Base-by-base conservation (phyloP, 2,329 filamentous ascomycete genomes). In the Aspergillus vadensis region DNA sequence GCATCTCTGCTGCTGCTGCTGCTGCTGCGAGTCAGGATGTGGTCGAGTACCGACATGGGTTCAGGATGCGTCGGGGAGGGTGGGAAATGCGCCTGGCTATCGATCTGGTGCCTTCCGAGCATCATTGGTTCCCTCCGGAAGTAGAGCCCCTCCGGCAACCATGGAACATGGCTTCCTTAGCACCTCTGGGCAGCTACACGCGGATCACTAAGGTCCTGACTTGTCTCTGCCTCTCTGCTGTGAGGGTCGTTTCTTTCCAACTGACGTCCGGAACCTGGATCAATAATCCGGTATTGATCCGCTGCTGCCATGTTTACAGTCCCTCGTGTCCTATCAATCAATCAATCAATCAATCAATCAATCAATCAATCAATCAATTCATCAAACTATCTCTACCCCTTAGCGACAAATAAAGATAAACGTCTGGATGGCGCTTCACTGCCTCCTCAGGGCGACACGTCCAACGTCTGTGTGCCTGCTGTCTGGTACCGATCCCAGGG, bases 81-180 rank as follows among this genome's bases (percentile, higher is more conserved):
- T 17, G 23, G 14, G 44, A 48, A 49, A 48, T 27, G 23, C 47
- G 23, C 36, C 39, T 38, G 27, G 23, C 27, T 39, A 54, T 27
- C 39, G 43, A 47, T 41, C 36, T 53, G 30, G 19, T 14, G 3
- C 48, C 23, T 36, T 36, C 48, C 36, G 15, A 21, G 17, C 10
- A 3, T 44, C 25, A 39, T 55, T 23, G 30, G 49, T 48, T 48
- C 27, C 17, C 30, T 32, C 23, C 25, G 38, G 32, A 44, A 55
- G 25, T 53, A 59, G 17, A 38, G 52, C 59, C 63, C 61, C 63
- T 63, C 61, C 43, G 27, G 43, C 41, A 59, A 62, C 63, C 59
- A 64, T 60, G 62, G 63, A 62, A 52, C 57, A 48, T 32, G 43
- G 39, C 49, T 52, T 58, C 59, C 41, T 58, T 57, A 60, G 53